A percentile compares a stretch with the other conserved stretches of the same genome.
These are phyloP conservation scores for Aspergillus persii DNA, from an alignment of 2,329 filamentous ascomycete genomes.

Conservation along the genomic window DNA sequence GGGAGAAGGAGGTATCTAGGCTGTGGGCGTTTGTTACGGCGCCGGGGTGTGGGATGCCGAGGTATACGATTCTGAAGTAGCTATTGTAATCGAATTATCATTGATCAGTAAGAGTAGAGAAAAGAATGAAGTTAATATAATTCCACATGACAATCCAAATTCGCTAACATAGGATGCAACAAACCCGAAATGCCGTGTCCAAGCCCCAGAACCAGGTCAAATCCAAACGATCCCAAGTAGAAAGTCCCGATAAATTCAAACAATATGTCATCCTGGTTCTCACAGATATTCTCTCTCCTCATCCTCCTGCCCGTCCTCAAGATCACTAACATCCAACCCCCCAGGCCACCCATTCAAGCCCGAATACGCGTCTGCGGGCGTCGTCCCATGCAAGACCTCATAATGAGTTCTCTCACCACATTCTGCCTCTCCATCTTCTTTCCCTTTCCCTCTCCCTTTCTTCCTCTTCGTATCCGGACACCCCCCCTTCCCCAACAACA, in stretches of 20 bases:
- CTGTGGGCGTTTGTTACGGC: not conserved
- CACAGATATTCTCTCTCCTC: not conserved
- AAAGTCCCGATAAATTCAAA: not conserved
- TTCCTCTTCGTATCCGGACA: constrained; percentile 10
- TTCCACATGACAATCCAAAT: too few species aligned
- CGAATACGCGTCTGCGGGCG: constrained; percentile 28
- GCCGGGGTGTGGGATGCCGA: not conserved
- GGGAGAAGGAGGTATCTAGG: not conserved
- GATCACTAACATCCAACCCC: not conserved
- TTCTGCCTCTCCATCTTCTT: constrained; percentile 6
- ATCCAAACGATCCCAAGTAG: too few species aligned
- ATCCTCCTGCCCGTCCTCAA: not conserved
- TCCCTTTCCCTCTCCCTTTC: not conserved
- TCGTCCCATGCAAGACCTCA: constrained; percentile 29
- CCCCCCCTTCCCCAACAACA: constrained; percentile 18
- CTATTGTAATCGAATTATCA: not conserved
- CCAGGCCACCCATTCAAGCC: constrained; percentile 29
- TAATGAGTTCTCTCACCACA: constrained; percentile 27
- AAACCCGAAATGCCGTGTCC: too few species aligned
- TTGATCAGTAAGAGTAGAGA: too few species aligned
- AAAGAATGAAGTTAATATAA: too few species aligned
- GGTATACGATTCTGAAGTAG: not conserved
- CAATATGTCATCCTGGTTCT: too few species aligned
- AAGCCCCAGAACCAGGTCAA: too few species aligned
- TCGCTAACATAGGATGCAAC: too few species aligned